Conservation (phyloP, 306 rosid genomes). For the Cicer chorassanicum region DNA sequence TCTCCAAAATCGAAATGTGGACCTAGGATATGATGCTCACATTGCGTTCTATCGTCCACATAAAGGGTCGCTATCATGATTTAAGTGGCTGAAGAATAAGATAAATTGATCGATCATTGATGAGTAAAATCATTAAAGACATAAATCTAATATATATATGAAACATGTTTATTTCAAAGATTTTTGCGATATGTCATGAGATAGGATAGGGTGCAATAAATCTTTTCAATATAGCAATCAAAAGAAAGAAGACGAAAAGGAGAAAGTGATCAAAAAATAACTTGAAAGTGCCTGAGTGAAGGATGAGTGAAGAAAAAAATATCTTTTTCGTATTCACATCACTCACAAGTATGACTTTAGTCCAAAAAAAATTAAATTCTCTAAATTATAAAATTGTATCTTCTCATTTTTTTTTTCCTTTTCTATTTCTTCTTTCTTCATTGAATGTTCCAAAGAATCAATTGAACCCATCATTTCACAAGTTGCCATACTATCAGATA, state of each 20-base stretch:
- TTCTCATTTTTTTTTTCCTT: too few species aligned
- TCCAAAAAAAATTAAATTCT: too few species aligned
- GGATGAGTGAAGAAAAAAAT: neutral
- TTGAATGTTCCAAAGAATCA: too few species aligned
- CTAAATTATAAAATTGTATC: too few species aligned
- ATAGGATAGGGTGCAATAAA: constrained; percentile 3
- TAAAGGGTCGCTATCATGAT: constrained; percentile 4
- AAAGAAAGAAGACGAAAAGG: constrained; percentile 31
- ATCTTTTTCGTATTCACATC: neutral
- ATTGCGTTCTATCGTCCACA: constrained; percentile 30
- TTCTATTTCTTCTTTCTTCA: too few species aligned
- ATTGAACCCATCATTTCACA: too few species aligned
- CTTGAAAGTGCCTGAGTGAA: neutral
- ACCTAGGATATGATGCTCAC: neutral
- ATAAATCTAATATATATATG: neutral
- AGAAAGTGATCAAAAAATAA: neutral
- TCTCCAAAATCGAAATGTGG: neutral
- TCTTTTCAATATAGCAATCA: constrained; percentile 4
- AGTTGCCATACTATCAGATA: too few species aligned
- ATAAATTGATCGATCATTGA: neutral
- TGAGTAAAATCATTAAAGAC: constrained; percentile 4
- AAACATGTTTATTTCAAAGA: constrained; percentile 8
- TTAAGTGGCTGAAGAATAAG: constrained; percentile 29
- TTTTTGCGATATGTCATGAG: constrained; percentile 42
- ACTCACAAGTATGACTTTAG: neutral